These are phyloP conservation scores for Nannochloropsis oceanica DNA, from an alignment of 108 stramenopile species.

Conservation along the genomic window DNA sequence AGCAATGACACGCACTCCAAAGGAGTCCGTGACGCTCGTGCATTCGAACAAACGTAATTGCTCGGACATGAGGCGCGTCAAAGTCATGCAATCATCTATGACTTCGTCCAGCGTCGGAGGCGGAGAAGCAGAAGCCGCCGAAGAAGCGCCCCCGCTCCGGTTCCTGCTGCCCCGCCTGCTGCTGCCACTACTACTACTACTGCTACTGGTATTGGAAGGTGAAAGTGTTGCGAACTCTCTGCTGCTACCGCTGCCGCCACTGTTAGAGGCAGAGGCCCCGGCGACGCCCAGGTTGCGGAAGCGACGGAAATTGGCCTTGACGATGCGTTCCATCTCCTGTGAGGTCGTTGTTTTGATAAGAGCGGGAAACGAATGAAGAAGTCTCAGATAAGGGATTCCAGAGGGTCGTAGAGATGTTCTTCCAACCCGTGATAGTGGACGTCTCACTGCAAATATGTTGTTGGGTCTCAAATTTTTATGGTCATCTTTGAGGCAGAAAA, in stretches of 20 bases:
- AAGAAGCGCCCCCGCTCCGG: neutral
- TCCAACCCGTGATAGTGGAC: no score
- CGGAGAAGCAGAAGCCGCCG: neutral
- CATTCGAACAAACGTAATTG: neutral
- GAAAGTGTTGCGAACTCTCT: neutral
- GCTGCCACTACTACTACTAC: neutral
- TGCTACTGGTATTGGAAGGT: neutral
- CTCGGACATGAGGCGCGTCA: neutral
- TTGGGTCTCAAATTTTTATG: no score
- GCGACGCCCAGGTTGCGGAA: neutral
- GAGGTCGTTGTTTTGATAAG: neutral
- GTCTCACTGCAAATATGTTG: no score
- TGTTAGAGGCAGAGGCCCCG: neutral
- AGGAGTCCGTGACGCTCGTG: neutral
- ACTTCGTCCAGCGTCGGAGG: neutral
- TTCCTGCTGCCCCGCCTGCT: neutral
- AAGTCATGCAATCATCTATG: neutral
- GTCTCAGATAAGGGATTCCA: no score
- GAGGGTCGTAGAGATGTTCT: no score
- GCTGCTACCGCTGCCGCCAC: neutral
- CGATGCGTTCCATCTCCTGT: neutral
- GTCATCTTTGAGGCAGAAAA: no score
- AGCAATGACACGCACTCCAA: neutral
- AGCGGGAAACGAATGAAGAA: no score
- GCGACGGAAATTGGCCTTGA: neutral